Conservation (phyloP, 2,329 filamentous ascomycete genomes). For the Diaporthe vexans region DNA sequence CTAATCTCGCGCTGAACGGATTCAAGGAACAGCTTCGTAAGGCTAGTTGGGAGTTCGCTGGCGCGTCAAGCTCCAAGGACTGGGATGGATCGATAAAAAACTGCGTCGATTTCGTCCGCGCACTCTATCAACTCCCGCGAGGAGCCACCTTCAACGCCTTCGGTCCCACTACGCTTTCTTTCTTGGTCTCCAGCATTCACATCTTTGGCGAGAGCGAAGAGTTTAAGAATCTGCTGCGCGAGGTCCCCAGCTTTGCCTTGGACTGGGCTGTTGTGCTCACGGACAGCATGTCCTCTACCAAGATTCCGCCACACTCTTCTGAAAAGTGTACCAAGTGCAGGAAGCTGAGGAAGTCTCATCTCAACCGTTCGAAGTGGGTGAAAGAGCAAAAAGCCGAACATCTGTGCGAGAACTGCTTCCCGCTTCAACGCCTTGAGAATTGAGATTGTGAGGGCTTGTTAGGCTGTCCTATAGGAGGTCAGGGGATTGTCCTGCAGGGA, state of each 20-base stretch:
- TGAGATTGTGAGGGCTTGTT: no score
- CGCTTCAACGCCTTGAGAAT: neutral
- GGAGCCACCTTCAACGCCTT: neutral
- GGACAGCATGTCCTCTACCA: neutral
- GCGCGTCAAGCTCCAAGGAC: neutral
- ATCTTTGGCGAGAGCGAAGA: neutral
- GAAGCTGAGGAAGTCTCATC: neutral
- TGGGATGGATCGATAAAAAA: neutral
- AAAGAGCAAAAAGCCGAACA: neutral
- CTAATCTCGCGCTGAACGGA: neutral
- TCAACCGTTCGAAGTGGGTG: neutral
- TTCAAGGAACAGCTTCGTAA: neutral
- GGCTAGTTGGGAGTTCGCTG: neutral
- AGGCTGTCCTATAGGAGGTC: no score
- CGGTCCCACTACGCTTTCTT: neutral
- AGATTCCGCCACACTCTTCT: neutral
- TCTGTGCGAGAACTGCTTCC: neutral
- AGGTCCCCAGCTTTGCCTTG: neutral
- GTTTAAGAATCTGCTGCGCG: neutral
- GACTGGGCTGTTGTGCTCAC: slow-evolving; percentile 17
- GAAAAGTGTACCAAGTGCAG: neutral
- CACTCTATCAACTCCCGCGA: no score
- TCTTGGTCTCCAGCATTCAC: neutral
- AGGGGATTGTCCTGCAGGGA: no score
- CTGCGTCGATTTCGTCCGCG: neutral